Percentiles rank a stretch among this genome's conserved stretches.
Conservation (phyloP, 140 eudicot genomes). For the Cichorium intybus region DNA sequence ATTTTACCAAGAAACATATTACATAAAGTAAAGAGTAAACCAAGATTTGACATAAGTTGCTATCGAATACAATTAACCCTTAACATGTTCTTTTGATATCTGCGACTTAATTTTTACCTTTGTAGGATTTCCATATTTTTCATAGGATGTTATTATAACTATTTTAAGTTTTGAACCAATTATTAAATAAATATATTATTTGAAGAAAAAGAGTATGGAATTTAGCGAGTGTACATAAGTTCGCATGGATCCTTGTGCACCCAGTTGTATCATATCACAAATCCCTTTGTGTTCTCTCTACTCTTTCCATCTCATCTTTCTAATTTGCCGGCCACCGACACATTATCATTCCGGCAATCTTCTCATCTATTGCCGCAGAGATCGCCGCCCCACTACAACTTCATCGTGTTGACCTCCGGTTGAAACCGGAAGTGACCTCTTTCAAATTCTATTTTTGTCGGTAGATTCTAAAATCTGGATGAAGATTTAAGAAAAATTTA, state of each 20-base stretch:
- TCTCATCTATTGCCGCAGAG: neutral
- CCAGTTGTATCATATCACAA: slow-evolving; percentile 21
- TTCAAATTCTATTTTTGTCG: neutral
- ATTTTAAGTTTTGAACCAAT: too few species aligned
- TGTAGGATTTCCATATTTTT: too few species aligned
- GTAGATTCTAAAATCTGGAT: neutral
- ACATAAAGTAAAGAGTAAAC: too few species aligned
- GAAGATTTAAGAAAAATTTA: neutral
- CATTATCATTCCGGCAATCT: slow-evolving; percentile 35
- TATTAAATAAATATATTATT: too few species aligned
- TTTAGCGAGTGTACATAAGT: slow-evolving; percentile 26
- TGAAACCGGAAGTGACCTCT: neutral
- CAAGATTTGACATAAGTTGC: neutral
- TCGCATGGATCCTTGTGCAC: slow-evolving; percentile 30
- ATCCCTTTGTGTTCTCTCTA: slow-evolving; percentile 15
- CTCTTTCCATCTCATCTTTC: slow-evolving; percentile 11
- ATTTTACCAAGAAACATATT: too few species aligned
- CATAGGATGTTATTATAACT: too few species aligned
- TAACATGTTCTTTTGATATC: too few species aligned
- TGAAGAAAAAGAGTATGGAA: neutral
- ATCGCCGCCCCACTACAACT: slow-evolving; percentile 7
- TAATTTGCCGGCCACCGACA: slow-evolving; percentile 45
- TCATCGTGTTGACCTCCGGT: neutral
- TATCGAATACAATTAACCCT: too few species aligned
- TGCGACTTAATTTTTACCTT: too few species aligned